Conservation (phyloP, 345 rosid genomes). For the Draba incana region DNA sequence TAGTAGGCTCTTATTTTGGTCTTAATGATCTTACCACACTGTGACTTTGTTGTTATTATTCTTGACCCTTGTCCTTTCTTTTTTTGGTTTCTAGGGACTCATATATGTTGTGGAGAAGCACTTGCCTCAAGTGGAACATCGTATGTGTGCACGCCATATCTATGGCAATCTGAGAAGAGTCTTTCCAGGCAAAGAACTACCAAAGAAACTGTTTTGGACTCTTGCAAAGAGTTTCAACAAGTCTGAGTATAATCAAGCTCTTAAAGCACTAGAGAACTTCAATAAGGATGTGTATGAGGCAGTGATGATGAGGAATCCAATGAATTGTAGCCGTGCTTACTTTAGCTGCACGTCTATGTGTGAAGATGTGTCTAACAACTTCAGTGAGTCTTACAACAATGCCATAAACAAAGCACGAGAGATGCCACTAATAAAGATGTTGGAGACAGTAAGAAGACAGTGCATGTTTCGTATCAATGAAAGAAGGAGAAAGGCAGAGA, state of each 20-base stretch:
- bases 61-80: too few species aligned
- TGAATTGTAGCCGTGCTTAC: background rate
- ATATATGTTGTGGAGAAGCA: background rate
- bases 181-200: background rate
- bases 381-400: background rate
- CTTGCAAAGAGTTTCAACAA: background rate
- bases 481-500: background rate
- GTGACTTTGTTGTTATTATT: too few species aligned
- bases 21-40: background rate
- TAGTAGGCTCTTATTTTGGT: too few species aligned
- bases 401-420: background rate
- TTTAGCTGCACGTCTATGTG: background rate
- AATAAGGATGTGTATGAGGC: background rate
- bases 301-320: background rate
- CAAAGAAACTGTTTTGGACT: background rate
- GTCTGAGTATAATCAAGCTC: background rate
- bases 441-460: background rate
- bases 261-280: background rate
- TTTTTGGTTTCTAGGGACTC: background rate
- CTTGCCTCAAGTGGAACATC: background rate
- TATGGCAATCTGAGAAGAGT: background rate
- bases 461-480: background rate
- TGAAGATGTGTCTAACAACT: background rate
- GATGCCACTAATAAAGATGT: background rate
- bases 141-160: slow-evolving; percentile 1